Percentiles rank a stretch among this genome's conserved stretches.
phyloP scores from a whole-genome alignment of 495 filamentous ascomycete species.

The Aspergillus conjunctus region DNA sequence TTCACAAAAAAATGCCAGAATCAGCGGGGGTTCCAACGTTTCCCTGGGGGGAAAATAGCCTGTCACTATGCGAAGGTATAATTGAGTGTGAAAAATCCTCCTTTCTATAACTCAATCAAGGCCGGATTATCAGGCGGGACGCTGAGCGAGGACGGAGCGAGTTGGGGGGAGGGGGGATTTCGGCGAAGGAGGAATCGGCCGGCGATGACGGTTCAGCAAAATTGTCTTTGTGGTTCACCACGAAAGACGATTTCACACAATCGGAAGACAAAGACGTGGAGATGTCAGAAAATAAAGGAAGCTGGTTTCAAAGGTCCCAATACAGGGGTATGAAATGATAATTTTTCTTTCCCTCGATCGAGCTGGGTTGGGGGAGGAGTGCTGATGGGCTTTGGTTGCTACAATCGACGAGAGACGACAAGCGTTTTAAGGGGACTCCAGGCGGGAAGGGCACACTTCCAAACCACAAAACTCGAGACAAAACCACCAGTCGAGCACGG shows the following conservation, averaged over 20 bases:
- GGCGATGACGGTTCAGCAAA: slow-evolving; percentile 31
- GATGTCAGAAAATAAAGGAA: slow-evolving; percentile 12
- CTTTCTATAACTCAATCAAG: slow-evolving; percentile 4
- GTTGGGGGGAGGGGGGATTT: slow-evolving; percentile 16
- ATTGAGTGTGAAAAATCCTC: slow-evolving; percentile 8
- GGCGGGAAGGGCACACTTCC: slow-evolving; percentile 28
- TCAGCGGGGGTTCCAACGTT: slow-evolving; percentile 14
- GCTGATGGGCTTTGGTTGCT: slow-evolving; percentile 18
- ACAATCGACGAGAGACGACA: slow-evolving; percentile 22
- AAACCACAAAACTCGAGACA: slow-evolving; percentile 25
- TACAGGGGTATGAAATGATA: background rate
- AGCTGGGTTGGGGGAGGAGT: slow-evolving; percentile 14
- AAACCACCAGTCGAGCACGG: slow-evolving; percentile 6
- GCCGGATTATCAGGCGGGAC: slow-evolving; percentile 2
- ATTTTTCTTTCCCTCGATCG: slow-evolving; percentile 13
- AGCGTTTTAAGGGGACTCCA: slow-evolving; percentile 32
- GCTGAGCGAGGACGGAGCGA: slow-evolving; percentile 5
- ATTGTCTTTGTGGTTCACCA: slow-evolving; percentile 23
- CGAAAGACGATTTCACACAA: slow-evolving; percentile 12
- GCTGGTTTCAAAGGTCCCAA: background rate
- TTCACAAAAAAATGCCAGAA: slow-evolving; percentile 16
- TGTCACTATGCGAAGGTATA: slow-evolving; percentile 15
- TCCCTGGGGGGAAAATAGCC: slow-evolving; percentile 8
- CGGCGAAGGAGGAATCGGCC: slow-evolving; percentile 31
- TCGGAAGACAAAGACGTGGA: slow-evolving; percentile 13